These are phyloP conservation scores for Aspergillus quadrilineatus DNA, from an alignment of 2,329 filamentous ascomycete genomes.

Conservation along the genomic window DNA sequence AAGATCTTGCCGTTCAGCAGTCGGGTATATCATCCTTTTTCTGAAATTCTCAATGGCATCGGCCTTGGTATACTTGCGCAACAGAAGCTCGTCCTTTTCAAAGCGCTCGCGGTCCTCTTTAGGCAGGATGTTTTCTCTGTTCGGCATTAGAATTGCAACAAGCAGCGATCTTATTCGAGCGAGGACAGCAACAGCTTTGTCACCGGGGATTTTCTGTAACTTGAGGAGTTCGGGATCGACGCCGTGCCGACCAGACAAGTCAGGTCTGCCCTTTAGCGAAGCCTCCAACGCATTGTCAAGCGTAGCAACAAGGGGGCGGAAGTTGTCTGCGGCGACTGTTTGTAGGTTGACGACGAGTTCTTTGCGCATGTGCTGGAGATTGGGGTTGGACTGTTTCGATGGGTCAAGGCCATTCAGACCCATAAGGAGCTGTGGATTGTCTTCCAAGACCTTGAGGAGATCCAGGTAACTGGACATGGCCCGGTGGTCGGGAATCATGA, in stretches of 20 bases:
- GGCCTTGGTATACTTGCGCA: slow-evolving; percentile 33
- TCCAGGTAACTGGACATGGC: slow-evolving; percentile 32
- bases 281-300: slow-evolving; percentile 26
- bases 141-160: slow-evolving; percentile 35
- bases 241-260: not conserved
- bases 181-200: slow-evolving; percentile 24
- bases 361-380: slow-evolving; percentile 26
- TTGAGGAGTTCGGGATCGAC: not conserved
- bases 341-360: slow-evolving; percentile 29
- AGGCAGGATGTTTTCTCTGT: slow-evolving; percentile 22
- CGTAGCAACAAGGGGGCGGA: slow-evolving; percentile 30
- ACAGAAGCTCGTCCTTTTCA: slow-evolving; percentile 24
- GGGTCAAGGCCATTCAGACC: slow-evolving; percentile 28
- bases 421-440: slow-evolving; percentile 31
- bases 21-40: slow-evolving; percentile 9
- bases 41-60: slow-evolving; percentile 19
- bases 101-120: slow-evolving; percentile 26
- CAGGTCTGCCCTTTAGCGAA: not conserved
- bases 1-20: not conserved
- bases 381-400: slow-evolving; percentile 14
- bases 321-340: slow-evolving; percentile 21
- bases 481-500: slow-evolving; percentile 32
- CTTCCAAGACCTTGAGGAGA: slow-evolving; percentile 26
- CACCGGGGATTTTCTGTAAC: slow-evolving; percentile 10
- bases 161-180: slow-evolving; percentile 33